A percentile compares a stretch with the other conserved stretches of the same genome.
Conservation (phyloP, 139 green algal genomes). For the Tetraselmis chui region DNA sequence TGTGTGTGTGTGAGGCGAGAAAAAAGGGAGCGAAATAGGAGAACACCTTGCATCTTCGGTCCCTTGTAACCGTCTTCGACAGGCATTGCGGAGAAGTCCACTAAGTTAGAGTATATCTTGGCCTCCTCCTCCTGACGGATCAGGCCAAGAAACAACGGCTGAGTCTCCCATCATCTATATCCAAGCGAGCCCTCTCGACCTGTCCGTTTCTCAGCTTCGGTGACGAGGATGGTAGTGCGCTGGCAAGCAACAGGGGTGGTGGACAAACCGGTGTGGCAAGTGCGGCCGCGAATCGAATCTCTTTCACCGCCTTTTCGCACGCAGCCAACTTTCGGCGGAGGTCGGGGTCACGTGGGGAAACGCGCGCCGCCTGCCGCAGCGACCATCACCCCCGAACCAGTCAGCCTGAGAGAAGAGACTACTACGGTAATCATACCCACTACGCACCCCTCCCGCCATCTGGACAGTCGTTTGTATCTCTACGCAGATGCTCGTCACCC, state of each 20-base stretch:
- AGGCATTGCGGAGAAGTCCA: slow-evolving; percentile 62
- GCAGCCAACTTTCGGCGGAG: slow-evolving; percentile 79
- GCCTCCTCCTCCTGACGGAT: slow-evolving; percentile 36
- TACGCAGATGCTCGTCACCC: no score
- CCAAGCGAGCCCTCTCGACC: no score
- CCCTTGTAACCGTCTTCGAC: slow-evolving; percentile 84
- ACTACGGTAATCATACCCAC: not conserved
- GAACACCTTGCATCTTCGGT: slow-evolving; percentile 62
- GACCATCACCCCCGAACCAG: not conserved
- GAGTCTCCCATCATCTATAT: no score
- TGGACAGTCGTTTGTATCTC: not conserved
- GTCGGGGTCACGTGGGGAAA: slow-evolving; percentile 78
- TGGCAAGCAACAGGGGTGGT: not conserved
- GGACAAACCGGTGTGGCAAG: slow-evolving; percentile 53
- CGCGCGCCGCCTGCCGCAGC: slow-evolving; percentile 51
- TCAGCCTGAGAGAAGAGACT: no score
- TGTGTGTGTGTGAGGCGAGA: no score
- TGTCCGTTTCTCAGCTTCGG: no score
- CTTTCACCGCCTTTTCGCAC: slow-evolving; percentile 85
- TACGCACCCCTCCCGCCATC: not conserved
- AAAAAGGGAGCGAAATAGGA: not conserved
- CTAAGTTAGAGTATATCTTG: slow-evolving; percentile 28
- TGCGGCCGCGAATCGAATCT: slow-evolving; percentile 81
- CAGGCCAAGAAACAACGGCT: no score
- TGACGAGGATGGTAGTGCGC: no score